Percentiles rank a stretch among this genome's conserved stretches.
phyloP scores from a whole-genome alignment of 163 green algal genomes.

The Chloroidium sp. region DNA sequence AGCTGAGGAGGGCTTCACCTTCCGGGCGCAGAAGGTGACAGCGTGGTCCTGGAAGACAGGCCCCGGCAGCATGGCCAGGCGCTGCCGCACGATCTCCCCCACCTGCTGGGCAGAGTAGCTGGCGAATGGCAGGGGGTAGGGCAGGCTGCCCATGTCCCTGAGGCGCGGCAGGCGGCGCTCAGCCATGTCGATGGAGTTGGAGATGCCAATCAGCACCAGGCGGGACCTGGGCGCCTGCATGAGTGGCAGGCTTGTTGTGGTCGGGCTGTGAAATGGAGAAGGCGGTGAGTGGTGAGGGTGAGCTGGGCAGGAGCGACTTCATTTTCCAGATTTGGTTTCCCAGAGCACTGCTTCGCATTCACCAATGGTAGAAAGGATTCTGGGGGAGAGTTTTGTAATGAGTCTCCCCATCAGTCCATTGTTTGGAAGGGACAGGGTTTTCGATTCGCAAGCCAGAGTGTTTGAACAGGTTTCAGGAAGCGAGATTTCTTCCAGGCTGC shows the following conservation, averaged over 20 bases:
- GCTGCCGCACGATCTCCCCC: slow-evolving; percentile 31
- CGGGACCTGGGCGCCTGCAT: slow-evolving; percentile 23
- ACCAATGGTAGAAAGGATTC: no score
- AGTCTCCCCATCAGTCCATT: no score
- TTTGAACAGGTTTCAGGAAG: no score
- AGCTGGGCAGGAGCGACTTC: no score
- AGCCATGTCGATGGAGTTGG: slow-evolving; percentile 53
- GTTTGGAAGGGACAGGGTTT: no score
- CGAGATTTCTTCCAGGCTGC: no score
- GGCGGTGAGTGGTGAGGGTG: no score
- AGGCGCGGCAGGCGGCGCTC: slow-evolving; percentile 27
- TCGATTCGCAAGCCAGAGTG: no score
- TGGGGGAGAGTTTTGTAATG: no score
- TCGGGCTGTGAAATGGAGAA: no score
- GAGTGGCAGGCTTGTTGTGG: neutral
- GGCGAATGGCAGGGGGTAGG: slow-evolving; percentile 34
- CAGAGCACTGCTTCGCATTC: no score
- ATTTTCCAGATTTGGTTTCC: no score
- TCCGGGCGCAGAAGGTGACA: slow-evolving; percentile 16
- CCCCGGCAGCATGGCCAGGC: slow-evolving; percentile 32
- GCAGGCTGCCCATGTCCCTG: slow-evolving; percentile 13
- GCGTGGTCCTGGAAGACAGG: slow-evolving; percentile 23
- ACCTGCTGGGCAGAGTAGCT: slow-evolving; percentile 29
- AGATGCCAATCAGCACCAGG: slow-evolving; percentile 49
- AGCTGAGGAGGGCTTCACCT: slow-evolving; percentile 2